Conservation (phyloP, 2,329 filamentous ascomycete species). For the Aspergillus alliaceus region DNA sequence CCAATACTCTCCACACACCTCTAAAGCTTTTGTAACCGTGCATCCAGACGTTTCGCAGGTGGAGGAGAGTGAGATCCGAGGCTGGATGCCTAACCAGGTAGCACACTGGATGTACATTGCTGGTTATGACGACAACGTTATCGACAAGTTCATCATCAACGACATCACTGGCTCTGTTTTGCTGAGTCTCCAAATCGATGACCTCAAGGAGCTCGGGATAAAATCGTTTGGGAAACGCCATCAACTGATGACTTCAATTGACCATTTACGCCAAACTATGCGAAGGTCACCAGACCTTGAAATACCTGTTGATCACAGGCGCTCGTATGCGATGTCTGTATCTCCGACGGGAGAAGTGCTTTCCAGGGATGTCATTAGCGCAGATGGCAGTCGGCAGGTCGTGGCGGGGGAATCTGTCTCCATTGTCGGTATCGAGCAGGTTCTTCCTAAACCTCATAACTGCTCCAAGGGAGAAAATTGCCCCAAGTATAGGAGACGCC, state of each 20-base stretch:
- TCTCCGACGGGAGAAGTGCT: constrained; percentile 7
- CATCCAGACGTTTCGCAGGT: constrained; percentile 29
- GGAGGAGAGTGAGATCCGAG: constrained; percentile 29
- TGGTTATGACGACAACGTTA: constrained; percentile 71
- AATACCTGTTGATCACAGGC: constrained; percentile 4
- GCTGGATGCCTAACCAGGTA: constrained; percentile 28
- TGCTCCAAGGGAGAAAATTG: constrained; percentile 88
- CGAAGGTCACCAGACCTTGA: constrained; percentile 25
- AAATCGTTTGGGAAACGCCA: constrained; percentile 56
- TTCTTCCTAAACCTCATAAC: constrained; percentile 82
- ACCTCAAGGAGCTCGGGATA: constrained; percentile 64
- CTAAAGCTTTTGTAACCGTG: constrained; percentile 58
- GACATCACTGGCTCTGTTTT: constrained; percentile 88
- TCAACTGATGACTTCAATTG: constrained; percentile 49
- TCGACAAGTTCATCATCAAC: constrained; percentile 84
- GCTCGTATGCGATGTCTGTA: constrained; percentile 25
- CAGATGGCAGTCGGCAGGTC: constrained; percentile 50
- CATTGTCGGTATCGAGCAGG: constrained; percentile 88
- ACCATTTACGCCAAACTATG: neutral
- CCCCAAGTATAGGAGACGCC: constrained; percentile 75
- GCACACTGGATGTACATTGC: constrained; percentile 73
- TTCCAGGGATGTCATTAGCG: neutral
- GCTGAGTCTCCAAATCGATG: constrained; percentile 87
- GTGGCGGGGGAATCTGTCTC: constrained; percentile 81
- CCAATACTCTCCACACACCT: constrained; percentile 18